These are phyloP conservation scores for Dothideomycetidae sp. DNA, from an alignment of 2,329 filamentous ascomycete species.

Conservation along the genomic window DNA sequence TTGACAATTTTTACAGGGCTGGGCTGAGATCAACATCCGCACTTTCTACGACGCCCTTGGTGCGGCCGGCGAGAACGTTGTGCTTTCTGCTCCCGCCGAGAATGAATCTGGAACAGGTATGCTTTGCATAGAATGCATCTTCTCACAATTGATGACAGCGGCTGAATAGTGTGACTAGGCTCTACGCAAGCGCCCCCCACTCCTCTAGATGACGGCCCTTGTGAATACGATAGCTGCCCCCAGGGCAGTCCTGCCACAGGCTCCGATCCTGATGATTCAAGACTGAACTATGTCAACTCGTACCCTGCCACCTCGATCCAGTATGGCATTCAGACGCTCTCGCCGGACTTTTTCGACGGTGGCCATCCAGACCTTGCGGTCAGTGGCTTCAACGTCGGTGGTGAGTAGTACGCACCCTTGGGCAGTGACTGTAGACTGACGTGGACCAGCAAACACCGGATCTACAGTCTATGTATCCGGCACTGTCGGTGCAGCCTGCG, in stretches of 20 bases:
- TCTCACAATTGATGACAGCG: background rate
- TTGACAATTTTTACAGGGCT: conserved; percentile 31
- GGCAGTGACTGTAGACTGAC: background rate
- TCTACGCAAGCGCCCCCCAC: conserved; percentile 38
- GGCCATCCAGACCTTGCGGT: conserved; percentile 47
- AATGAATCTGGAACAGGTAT: conserved; percentile 49
- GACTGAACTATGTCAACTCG: conserved; percentile 59
- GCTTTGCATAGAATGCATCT: no score
- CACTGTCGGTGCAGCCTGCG: conserved; percentile 51
- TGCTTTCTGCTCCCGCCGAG: conserved; percentile 52
- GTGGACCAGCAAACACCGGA: conserved; percentile 38
- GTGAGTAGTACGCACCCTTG: background rate
- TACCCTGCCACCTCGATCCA: conserved; percentile 51
- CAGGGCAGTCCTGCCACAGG: conserved; percentile 42
- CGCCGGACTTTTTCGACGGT: conserved; percentile 39
- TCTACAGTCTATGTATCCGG: conserved; percentile 45
- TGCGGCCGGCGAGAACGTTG: conserved; percentile 42
- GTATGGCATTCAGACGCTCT: conserved; percentile 45
- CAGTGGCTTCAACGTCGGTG: conserved; percentile 47
- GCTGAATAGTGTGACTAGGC: conserved; percentile 32
- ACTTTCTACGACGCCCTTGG: conserved; percentile 43
- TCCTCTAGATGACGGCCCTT: conserved; percentile 35
- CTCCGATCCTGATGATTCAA: conserved; percentile 40
- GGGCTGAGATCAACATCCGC: conserved; percentile 55
- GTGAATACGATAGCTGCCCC: conserved; percentile 49